These are phyloP conservation scores for Heterobasidion occidentale DNA, from an alignment of 1,284 basidiomycete genomes.

Conservation along the genomic window DNA sequence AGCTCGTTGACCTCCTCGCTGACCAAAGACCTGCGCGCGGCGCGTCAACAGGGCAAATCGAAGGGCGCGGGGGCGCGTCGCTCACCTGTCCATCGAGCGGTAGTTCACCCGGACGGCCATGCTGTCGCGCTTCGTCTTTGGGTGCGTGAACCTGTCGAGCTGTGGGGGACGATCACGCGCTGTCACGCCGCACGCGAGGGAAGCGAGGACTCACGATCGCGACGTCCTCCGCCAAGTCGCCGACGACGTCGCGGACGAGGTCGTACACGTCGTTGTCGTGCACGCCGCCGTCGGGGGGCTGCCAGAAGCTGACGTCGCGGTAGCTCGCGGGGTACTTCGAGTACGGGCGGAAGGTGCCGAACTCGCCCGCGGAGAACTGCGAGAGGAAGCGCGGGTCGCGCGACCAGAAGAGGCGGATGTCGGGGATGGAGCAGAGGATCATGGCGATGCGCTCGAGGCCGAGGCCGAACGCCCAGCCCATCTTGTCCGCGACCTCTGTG, in stretches of 20 bases:
- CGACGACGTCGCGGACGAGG: constrained; percentile 85
- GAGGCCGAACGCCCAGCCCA: constrained; percentile 98
- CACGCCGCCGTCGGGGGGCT: constrained; percentile 41
- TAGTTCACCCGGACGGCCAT: constrained; percentile 92
- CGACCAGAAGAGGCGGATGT: constrained; percentile 99
- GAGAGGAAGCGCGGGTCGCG: constrained; percentile 79
- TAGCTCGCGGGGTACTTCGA: constrained; percentile 86
- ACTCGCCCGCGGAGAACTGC: constrained; percentile 77
- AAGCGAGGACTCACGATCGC: constrained; percentile 49
- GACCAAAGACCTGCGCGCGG: constrained; percentile 60
- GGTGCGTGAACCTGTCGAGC: constrained; percentile 92
- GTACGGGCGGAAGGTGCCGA: constrained; percentile 80
- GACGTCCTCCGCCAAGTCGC: constrained; percentile 90
- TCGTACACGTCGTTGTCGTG: constrained; percentile 99
- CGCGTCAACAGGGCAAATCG: not conserved
- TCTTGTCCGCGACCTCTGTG: constrained; percentile 71
- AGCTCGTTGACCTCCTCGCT: constrained; percentile 86
- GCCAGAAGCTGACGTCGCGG: constrained; percentile 93
- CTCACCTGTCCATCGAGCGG: constrained; percentile 90
- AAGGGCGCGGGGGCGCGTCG: not conserved
- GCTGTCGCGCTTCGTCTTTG: constrained; percentile 77
- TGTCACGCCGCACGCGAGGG: not conserved
- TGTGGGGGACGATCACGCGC: constrained; percentile 22
- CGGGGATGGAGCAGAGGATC: constrained; percentile 95
- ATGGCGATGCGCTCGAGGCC: constrained; percentile 98